Evolutionary conservation across 108 stramenopile genomes (phyloP).

Genomic region (Schizochytrium sp.): DNA sequence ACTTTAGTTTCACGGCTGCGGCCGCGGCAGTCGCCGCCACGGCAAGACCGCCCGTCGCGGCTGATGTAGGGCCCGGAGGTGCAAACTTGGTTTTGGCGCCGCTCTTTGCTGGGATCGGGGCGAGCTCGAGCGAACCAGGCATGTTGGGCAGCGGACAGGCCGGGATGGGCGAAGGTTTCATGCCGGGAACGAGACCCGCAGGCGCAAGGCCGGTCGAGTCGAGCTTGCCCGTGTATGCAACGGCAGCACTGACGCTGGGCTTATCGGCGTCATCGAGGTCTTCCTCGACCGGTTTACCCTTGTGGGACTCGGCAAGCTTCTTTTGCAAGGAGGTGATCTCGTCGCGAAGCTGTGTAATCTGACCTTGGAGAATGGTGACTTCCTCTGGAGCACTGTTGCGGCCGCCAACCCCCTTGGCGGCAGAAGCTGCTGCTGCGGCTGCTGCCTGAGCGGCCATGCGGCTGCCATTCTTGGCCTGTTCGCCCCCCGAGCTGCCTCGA

Average conservation of each 20-base stretch:
- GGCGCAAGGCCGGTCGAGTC: not conserved
- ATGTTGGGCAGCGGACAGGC: not conserved
- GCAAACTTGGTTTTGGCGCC: not conserved
- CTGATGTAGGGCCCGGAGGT: not conserved
- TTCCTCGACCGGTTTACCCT: not conserved
- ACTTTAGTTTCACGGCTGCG: not conserved
- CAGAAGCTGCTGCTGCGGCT: not conserved
- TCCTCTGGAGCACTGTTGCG: not conserved
- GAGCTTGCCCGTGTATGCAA: not conserved
- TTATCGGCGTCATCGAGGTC: not conserved
- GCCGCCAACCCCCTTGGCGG: not conserved
- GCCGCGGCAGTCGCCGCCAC: not conserved
- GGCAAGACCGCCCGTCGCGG: not conserved
- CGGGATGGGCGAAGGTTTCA: not conserved
- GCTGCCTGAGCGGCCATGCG: not conserved
- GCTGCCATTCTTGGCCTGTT: not conserved
- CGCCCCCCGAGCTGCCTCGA: not conserved
- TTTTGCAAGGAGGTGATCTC: not conserved
- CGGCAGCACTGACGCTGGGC: not conserved
- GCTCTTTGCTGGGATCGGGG: constrained; percentile 5
- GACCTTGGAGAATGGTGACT: not conserved
- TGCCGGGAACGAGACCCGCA: not conserved
- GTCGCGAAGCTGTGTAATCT: not conserved
- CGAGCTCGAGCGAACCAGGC: constrained; percentile 10
- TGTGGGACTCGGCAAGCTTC: not conserved